Conservation (phyloP, 345 rosid species). For the Dimocarpus longan region DNA sequence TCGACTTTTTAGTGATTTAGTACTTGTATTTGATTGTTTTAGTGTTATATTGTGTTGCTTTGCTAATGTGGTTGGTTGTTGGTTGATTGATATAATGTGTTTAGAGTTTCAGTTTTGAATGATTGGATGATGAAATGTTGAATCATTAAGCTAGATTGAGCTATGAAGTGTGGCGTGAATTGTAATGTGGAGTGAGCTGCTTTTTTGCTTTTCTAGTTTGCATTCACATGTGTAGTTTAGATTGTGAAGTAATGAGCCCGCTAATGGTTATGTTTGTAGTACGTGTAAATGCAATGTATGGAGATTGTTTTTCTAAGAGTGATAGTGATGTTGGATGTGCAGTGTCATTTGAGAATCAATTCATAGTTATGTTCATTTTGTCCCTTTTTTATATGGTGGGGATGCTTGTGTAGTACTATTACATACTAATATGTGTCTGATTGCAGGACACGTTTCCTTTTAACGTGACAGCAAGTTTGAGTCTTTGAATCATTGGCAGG, state of each 20-base stretch:
- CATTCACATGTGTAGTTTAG: neutral
- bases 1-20: conserved; percentile 22
- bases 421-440: conserved; percentile 41
- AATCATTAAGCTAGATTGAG: neutral
- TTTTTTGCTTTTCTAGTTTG: neutral
- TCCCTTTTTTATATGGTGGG: neutral
- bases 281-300: neutral
- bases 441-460: conserved; percentile 63
- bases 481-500: conserved; percentile 84
- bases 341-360: neutral
- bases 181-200: neutral
- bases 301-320: neutral
- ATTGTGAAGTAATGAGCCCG: neutral
- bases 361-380: neutral
- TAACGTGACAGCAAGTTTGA: conserved; percentile 67
- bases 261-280: neutral
- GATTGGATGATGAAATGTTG: neutral
- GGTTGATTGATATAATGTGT: neutral
- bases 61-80: neutral
- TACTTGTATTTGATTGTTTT: neutral
- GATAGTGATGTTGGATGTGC: neutral
- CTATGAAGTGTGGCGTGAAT: neutral
- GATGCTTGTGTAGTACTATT: conserved; percentile 25
- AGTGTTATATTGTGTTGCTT: neutral
- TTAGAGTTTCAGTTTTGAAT: neutral